These are phyloP conservation scores for Podaxis sp. DNA, from an alignment of 768 basidiomycete genomes.

Conservation along the genomic window DNA sequence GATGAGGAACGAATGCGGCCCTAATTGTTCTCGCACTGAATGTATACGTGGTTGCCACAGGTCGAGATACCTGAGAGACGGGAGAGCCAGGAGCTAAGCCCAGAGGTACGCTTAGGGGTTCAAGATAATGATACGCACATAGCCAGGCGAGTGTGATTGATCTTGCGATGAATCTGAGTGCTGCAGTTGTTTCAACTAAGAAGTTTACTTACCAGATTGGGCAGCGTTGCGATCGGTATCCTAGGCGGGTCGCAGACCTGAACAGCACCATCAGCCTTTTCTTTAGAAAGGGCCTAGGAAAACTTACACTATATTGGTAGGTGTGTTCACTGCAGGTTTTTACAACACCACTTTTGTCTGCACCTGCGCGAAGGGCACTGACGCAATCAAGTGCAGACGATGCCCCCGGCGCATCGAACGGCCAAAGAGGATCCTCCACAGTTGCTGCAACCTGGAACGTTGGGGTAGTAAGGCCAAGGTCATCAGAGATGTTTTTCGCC, in stretches of 20 bases:
- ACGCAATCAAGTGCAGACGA: conserved; percentile 47
- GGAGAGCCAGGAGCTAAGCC: not conserved
- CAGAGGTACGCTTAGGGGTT: not conserved
- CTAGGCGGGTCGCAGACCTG: conserved; percentile 44
- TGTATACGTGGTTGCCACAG: conserved; percentile 55
- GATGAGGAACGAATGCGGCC: conserved; percentile 47
- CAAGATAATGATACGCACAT: conserved; percentile 29
- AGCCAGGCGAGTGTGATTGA: conserved; percentile 52
- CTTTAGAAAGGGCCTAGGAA: not conserved
- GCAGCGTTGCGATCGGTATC: conserved; percentile 45
- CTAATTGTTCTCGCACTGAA: conserved; percentile 45
- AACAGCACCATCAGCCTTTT: not conserved
- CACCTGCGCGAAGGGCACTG: conserved; percentile 48
- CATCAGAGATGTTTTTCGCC: conserved; percentile 45
- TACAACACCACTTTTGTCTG: conserved; percentile 39
- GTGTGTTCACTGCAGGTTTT: conserved; percentile 53
- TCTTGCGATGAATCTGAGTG: conserved; percentile 29
- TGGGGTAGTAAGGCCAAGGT: conserved; percentile 29
- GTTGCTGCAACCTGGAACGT: conserved; percentile 51
- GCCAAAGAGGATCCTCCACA: conserved; percentile 52
- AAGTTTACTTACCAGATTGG: conserved; percentile 39
- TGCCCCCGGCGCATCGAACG: conserved; percentile 43
- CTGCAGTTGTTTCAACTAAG: not conserved
- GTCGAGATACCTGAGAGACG: conserved; percentile 44
- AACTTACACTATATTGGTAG: conserved; percentile 50